Percentiles rank a stretch among this genome's conserved stretches.
These are phyloP conservation scores for Microthyrium microscopicum DNA, from an alignment of 2,329 filamentous ascomycete species.

Conservation along the genomic window DNA sequence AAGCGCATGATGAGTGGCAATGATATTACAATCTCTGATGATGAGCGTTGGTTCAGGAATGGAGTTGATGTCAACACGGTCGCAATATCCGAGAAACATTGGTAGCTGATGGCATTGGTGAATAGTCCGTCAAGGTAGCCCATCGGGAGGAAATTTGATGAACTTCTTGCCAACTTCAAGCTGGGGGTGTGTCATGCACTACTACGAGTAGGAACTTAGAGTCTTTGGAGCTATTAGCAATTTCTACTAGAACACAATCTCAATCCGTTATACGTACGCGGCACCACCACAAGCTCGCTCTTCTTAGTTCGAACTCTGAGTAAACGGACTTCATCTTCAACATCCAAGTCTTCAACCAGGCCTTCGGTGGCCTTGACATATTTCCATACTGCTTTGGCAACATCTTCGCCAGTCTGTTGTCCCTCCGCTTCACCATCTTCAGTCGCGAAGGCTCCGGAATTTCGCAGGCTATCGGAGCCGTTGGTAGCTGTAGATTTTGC, in stretches of 20 bases:
- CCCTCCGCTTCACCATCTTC: constrained; percentile 24
- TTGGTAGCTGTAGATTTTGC: no score
- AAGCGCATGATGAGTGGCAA: constrained; percentile 66
- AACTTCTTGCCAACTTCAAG: no score
- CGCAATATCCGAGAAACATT: constrained; percentile 49
- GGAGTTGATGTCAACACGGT: constrained; percentile 53
- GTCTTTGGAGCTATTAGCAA: constrained; percentile 28
- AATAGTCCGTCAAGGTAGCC: no score
- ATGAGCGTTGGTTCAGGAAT: constrained; percentile 52
- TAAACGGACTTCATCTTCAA: constrained; percentile 66
- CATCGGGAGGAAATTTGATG: no score
- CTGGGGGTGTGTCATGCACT: constrained; percentile 63
- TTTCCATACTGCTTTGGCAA: constrained; percentile 59
- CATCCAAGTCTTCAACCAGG: constrained; percentile 52
- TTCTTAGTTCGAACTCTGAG: constrained; percentile 66
- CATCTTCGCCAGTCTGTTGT: constrained; percentile 50
- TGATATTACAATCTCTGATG: constrained; percentile 45
- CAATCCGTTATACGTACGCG: constrained; percentile 24
- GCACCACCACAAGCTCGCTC: constrained; percentile 70
- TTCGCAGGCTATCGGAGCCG: constrained; percentile 9
- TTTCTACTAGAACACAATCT: background rate
- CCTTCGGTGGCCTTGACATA: constrained; percentile 54
- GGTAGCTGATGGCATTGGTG: constrained; percentile 23
- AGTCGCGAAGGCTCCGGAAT: no score
- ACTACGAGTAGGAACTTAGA: constrained; percentile 63